These are phyloP conservation scores for Symbiodinium pilosum DNA, from an alignment of 73 alveolate genomes.

Conservation along the genomic window DNA sequence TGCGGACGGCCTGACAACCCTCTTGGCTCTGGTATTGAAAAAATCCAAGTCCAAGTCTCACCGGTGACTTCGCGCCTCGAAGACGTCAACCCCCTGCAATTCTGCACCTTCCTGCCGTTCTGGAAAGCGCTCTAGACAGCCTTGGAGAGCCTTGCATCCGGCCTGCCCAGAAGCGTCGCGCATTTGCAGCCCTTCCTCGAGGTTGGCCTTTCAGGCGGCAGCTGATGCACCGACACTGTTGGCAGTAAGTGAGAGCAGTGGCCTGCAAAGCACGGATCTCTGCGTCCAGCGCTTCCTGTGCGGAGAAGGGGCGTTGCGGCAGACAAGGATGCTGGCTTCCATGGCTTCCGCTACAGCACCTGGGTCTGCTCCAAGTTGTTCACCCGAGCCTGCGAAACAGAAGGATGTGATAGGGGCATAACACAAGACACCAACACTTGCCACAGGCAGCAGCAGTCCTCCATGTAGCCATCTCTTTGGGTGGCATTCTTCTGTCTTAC, in stretches of 20 bases:
- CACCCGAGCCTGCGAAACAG: constrained; percentile 19
- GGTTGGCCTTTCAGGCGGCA: not conserved
- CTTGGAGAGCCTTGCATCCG: not conserved
- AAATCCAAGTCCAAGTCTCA: not conserved
- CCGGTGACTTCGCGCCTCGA: constrained; percentile 10
- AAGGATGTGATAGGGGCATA: not conserved
- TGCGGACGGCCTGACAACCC: constrained; percentile 14
- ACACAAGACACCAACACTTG: too few species aligned
- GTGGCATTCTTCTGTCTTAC: constrained; percentile 47
- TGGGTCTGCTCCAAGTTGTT: constrained; percentile 53
- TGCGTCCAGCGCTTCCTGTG: constrained; percentile 60
- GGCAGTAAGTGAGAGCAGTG: too few species aligned
- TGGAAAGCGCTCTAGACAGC: too few species aligned
- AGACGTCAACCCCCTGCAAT: not conserved
- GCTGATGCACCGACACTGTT: not conserved
- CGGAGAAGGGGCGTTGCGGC: not conserved
- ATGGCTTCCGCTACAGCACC: not conserved
- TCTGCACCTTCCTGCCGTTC: not conserved
- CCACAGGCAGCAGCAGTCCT: constrained; percentile 18
- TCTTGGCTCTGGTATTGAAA: not conserved
- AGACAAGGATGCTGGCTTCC: not conserved
- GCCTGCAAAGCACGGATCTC: constrained; percentile 66
- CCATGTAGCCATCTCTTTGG: constrained; percentile 69
- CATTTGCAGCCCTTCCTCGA: constrained; percentile 55
- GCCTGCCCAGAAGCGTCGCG: not conserved